Evolutionary conservation across 306 rosid genomes (phyloP), one percentile per base, ranked within the genome.

Genomic region (Pyrus communis): DNA sequence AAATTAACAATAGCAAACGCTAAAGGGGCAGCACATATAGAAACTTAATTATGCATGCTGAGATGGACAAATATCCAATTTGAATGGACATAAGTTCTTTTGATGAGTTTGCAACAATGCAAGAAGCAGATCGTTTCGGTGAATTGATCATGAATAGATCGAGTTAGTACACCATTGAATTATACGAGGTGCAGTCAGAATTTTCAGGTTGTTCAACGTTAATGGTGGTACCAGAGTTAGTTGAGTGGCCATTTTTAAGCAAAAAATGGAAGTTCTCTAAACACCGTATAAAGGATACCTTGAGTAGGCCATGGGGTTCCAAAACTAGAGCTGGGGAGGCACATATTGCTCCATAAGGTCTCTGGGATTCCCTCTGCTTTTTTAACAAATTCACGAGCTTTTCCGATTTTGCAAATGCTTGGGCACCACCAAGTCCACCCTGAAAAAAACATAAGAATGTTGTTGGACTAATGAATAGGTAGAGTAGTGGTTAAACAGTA

Each of bases 361-460:
- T 87, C 80, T 92, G 87, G 73, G 88, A 90, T 43, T 84, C 92
- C 65, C 85, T 81, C 76, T 95, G 98, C 78, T 79, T 82, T 87
- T 88, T 92, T 69, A 95, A 85, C 86, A 95, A 67, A 69, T 74
- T 81, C 67, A 90, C 89, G 55, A 92, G 88, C 75, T 83, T 90
- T 71, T 88, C 92, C 7, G 97, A 95, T 54, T 89, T 92, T 30
- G 93, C 91, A 84, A 90, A 90, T 43, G 93, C 86, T 88, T 87
- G 87, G 66, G 97, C 98, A n/a, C 98, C 98, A 74, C 93, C 97
- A 52, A 92, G 85, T 82, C 98, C 98, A 45, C 98, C 98, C 98
- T 95, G 86, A 58, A 1, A 51, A 83, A 68, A 71, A 17, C 46
- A 33, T 75, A 13, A 68, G 22, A 85, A 71, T 14, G 64, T 15